A percentile compares a stretch with the other conserved stretches of the same genome.
Conservation (phyloP, 768 basidiomycete species). For the Trametes cingulata region DNA sequence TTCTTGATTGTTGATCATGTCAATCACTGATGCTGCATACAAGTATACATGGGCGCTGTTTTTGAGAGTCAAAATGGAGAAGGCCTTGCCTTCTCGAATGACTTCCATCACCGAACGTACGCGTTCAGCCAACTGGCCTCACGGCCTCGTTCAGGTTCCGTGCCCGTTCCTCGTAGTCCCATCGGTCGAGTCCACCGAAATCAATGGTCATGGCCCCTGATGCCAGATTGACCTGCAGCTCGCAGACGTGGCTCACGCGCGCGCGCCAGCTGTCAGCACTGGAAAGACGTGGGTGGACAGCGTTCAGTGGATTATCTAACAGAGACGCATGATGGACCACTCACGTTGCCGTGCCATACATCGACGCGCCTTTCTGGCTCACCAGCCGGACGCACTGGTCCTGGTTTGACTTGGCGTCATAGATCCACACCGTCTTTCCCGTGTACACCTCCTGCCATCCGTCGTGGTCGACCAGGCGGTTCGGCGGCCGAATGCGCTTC, state of each 20-base stretch:
- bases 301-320: background rate
- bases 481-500: slow-evolving; percentile 48
- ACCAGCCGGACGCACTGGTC: slow-evolving; percentile 73
- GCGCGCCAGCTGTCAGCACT: slow-evolving; percentile 86
- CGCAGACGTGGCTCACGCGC: slow-evolving; percentile 65
- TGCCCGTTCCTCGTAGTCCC: slow-evolving; percentile 62
- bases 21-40: slow-evolving; percentile 16
- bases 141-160: slow-evolving; percentile 65
- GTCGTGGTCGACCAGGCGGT: slow-evolving; percentile 59
- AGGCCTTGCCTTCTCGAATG: background rate
- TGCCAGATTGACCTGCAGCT: slow-evolving; percentile 69
- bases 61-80: slow-evolving; percentile 2
- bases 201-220: slow-evolving; percentile 64
- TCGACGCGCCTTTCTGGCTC: slow-evolving; percentile 52
- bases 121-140: slow-evolving; percentile 14
- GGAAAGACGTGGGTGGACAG: background rate
- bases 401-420: slow-evolving; percentile 62
- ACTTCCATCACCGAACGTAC: background rate
- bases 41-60: slow-evolving; percentile 15
- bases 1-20: slow-evolving; percentile 21
- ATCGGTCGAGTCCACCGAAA: slow-evolving; percentile 76
- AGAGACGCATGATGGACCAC: slow-evolving; percentile 30
- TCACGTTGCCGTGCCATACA: slow-evolving; percentile 80
- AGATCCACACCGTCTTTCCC: slow-evolving; percentile 74
- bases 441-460: slow-evolving; percentile 76